These are phyloP conservation scores for Capsicum chinense DNA, from an alignment of 257 asterid genomes.

Conservation along the genomic window DNA sequence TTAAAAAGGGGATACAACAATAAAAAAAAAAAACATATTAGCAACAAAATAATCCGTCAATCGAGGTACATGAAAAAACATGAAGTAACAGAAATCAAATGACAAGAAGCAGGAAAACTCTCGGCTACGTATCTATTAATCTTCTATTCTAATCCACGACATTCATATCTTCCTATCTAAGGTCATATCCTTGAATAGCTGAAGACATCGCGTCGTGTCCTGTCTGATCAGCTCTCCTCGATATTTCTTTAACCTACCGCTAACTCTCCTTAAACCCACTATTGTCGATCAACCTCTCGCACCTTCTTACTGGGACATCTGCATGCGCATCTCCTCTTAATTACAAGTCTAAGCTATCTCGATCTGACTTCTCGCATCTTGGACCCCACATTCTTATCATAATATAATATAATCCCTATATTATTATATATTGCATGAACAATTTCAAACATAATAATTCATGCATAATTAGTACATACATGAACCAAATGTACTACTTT, in stretches of 20 bases:
- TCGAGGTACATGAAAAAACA: neutral
- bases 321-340: too few species aligned
- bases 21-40: too few species aligned
- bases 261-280: too few species aligned
- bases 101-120: too few species aligned
- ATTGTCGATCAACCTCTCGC: too few species aligned
- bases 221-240: neutral
- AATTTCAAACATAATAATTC: neutral
- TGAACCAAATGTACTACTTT: neutral
- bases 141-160: neutral
- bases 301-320: too few species aligned
- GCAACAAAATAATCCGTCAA: too few species aligned
- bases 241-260: neutral
- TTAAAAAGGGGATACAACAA: too few species aligned
- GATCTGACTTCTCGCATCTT: too few species aligned
- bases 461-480: neutral
- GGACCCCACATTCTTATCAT: neutral
- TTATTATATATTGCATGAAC: neutral
- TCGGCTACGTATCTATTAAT: too few species aligned
- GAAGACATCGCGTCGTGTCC: accelerated
- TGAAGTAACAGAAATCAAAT: neutral
- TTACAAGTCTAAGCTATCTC: too few species aligned
- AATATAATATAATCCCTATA: neutral
- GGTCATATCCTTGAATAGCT: neutral
- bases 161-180: neutral